Evolutionary conservation across 1,139 yeast genomes (phyloP).

Genomic region (Taphrina wiesneri): DNA sequence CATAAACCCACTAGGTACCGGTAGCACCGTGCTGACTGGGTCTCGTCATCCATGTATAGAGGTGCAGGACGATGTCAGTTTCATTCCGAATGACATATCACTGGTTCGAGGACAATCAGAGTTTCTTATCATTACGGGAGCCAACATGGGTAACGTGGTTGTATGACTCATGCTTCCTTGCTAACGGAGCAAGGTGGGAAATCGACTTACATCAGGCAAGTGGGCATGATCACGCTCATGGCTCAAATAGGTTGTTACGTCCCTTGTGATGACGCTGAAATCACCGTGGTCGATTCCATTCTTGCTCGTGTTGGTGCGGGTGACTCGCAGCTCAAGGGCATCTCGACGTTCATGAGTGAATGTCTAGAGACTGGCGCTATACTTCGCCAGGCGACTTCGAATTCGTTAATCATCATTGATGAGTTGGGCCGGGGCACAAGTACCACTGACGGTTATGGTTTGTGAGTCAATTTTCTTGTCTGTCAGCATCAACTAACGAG

Average conservation of each 20-base stretch:
- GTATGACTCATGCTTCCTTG: background rate
- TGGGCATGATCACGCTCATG: slow-evolving; percentile 85
- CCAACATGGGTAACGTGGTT: slow-evolving; percentile 76
- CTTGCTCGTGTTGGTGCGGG: slow-evolving; percentile 98
- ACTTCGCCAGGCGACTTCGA: slow-evolving; percentile 76
- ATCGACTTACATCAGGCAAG: slow-evolving; percentile 87
- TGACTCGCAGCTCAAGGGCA: slow-evolving; percentile 93
- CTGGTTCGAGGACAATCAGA: slow-evolving; percentile 57
- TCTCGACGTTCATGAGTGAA: slow-evolving; percentile 96
- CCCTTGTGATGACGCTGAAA: slow-evolving; percentile 71
- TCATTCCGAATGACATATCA: slow-evolving; percentile 81
- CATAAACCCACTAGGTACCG: slow-evolving; percentile 55
- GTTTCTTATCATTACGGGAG: slow-evolving; percentile 88
- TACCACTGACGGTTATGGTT: slow-evolving; percentile 95
- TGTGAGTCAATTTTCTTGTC: slow-evolving; percentile 42
- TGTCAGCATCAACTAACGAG: background rate
- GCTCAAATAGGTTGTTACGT: slow-evolving; percentile 92
- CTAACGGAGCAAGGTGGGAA: slow-evolving; percentile 57
- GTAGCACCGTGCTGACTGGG: slow-evolving; percentile 61
- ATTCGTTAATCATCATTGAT: slow-evolving; percentile 86
- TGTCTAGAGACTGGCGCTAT: slow-evolving; percentile 96
- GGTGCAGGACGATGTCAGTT: slow-evolving; percentile 80
- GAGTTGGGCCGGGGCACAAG: slow-evolving; percentile 96
- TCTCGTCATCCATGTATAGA: slow-evolving; percentile 95
- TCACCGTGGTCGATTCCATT: slow-evolving; percentile 84